A percentile compares a stretch with the other conserved stretches of the same genome.
Evolutionary conservation across 495 filamentous ascomycete genomes (phyloP).

Genomic region (Neurospora sp.): DNA sequence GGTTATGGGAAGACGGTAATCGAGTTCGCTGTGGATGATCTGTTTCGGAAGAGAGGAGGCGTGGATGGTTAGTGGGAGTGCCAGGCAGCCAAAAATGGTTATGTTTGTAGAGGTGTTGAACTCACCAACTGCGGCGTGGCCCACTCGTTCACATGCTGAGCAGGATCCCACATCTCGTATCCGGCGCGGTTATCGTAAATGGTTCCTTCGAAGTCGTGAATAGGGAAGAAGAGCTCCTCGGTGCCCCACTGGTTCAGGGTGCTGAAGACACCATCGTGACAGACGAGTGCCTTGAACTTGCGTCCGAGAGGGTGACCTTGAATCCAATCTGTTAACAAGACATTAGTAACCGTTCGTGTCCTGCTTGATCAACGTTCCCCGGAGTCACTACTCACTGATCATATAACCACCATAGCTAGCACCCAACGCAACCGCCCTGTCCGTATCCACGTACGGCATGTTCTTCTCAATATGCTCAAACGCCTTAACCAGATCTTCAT

Average conservation of each 20-base stretch:
- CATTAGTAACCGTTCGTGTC: constrained; percentile 2
- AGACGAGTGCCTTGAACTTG: constrained; percentile 82
- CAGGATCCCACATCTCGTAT: constrained; percentile 80
- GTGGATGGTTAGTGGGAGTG: neutral
- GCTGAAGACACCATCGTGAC: constrained; percentile 84
- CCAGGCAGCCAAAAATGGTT: neutral
- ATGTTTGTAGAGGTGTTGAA: neutral
- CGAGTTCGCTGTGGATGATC: constrained; percentile 84
- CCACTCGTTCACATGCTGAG: constrained; percentile 56
- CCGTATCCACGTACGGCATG: constrained; percentile 64
- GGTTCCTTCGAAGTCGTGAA: constrained; percentile 71
- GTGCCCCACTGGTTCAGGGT: constrained; percentile 62
- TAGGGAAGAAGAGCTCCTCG: constrained; percentile 84
- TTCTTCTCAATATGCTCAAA: constrained; percentile 68
- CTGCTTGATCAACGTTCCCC: neutral
- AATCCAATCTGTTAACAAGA: constrained; percentile 48
- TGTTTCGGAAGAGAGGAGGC: constrained; percentile 9
- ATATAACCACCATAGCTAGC: constrained; percentile 85
- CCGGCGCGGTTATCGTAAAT: constrained; percentile 62
- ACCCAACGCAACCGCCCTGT: constrained; percentile 68
- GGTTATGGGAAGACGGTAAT: constrained; percentile 75
- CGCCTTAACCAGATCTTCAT: constrained; percentile 69
- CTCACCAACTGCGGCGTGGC: constrained; percentile 63
- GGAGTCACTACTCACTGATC: constrained; percentile 45
- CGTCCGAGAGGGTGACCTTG: constrained; percentile 59